Evolutionary conservation across 2,329 filamentous ascomycete species (phyloP), one percentile per base, ranked within the genome.

Genomic region (Aspergillus ruber): DNA sequence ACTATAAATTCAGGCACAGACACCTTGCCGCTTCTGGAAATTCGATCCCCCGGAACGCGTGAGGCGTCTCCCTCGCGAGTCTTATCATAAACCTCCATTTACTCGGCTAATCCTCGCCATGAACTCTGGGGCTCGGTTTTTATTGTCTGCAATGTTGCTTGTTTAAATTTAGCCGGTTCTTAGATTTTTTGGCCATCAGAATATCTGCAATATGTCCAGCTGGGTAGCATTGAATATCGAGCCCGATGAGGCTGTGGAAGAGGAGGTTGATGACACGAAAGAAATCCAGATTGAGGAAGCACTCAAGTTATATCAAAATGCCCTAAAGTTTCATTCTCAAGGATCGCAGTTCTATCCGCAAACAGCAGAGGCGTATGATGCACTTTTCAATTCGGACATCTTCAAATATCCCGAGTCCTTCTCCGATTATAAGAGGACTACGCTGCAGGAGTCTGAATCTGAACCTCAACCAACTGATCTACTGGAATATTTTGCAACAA

Each of bases 231-330:
- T 96, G 68, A 98, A 98, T 66, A 82, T 97, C 70, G 90, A 96
- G 69, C 86, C 88, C 8, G 93, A 96, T 71, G 88, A 94, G 62
- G 88, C 88, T 49, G 76, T 85, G 54, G 90, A 95, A 64, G 88
- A 95, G 59, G 90, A 96, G 69, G 76, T 95, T 62, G 93, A 98
- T 66, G 90, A 93, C 60, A 95, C 90, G 29, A 93, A 91, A 66
- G 91, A 97, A 68, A 83, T 98, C 45, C 90, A 95, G 77, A 91
- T 97, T 62, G 93, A 98, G 62, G 93, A 98, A 72, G 90, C 93
- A 42, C 75, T 98, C 52, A 97, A 96, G 71, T 81, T 91, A 32
- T 98, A 96, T 65, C 90, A 97, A 63, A 85, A 79, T 58, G 93
- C 93, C 42, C 74, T 98, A 49, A 95, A 91, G 67, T 82, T 90